These are phyloP conservation scores for Xerocomus brunneocitrinus DNA, from an alignment of 768 basidiomycete species.

Conservation along the genomic window DNA sequence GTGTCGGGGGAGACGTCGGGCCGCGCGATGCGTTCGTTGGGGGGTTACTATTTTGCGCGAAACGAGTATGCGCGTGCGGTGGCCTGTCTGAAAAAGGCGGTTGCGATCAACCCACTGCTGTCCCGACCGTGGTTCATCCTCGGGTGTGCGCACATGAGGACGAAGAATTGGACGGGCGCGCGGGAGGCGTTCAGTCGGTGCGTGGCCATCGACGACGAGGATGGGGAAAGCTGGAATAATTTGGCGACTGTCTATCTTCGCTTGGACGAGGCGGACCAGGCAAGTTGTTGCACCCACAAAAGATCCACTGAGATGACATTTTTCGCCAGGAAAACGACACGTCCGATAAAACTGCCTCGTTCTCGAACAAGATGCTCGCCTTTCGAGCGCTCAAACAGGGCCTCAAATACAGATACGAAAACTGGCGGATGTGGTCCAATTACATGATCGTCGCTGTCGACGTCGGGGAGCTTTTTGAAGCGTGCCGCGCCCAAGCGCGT, in stretches of 20 bases:
- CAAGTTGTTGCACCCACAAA: background rate
- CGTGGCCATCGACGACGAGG: conserved; percentile 90
- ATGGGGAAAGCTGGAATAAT: conserved; percentile 98
- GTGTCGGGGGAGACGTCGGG: conserved; percentile 78
- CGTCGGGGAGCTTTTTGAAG: conserved; percentile 87
- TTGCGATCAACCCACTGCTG: conserved; percentile 83
- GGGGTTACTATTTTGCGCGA: conserved; percentile 72
- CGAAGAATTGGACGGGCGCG: conserved; percentile 81
- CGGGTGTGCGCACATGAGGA: conserved; percentile 84
- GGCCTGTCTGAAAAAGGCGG: conserved; percentile 63
- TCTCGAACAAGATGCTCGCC: conserved; percentile 79
- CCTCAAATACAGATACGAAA: conserved; percentile 76
- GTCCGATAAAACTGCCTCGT: conserved; percentile 40
- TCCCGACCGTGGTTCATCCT: conserved; percentile 93
- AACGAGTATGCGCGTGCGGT: conserved; percentile 62
- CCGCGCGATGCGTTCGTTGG: conserved; percentile 88
- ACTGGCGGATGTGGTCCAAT: conserved; percentile 99
- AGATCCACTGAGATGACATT: conserved; percentile 7
- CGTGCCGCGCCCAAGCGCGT: conserved; percentile 75
- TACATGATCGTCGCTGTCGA: conserved; percentile 93
- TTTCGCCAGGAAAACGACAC: conserved; percentile 21
- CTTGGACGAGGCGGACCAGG: conserved; percentile 46
- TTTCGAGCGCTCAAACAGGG: conserved; percentile 92
- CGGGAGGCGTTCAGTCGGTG: conserved; percentile 80
- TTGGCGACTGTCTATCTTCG: conserved; percentile 92